Base-by-base conservation (phyloP, 495 filamentous ascomycete species). In the Daldinia childiae region DNA sequence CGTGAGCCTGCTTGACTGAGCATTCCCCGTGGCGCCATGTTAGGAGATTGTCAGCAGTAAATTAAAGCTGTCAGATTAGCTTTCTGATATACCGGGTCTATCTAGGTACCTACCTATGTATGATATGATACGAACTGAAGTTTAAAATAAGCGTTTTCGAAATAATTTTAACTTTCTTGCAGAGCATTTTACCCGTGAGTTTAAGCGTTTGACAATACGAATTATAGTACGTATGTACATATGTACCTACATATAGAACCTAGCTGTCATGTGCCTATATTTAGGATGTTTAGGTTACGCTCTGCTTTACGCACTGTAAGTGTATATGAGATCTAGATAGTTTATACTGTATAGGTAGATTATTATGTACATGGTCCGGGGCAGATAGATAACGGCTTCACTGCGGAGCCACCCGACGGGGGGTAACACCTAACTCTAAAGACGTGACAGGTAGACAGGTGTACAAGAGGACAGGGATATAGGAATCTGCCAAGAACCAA, bases 401-500 rank as follows among this genome's bases (percentile, higher is more conserved):
- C 8, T 30, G 41, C 66, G 60, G 66, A 64, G 60, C 41, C 15
- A 69, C 15, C 59, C 59, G 59, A 41, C 43, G 58, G 50, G 41
- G 41, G 51, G 24, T 38, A 21, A 3, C 34, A 60, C 54, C 59
- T 43, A 67, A 64, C 64, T 58, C 19, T 67, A 67, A 72, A 66
- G 41, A 56, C 6, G 32, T 32, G 60, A 63, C 56, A 64, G 50
- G 17, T 24, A 4, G 43, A 24, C 19, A 48, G 19, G 43, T 14
- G 12, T 11, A 14, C 34, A 36, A 36, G 34, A 1, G 3, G 9
- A 34, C 34, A 36, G 34, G 34, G 34, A 50, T 27, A 57, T n/a
- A 69, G 52, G 71, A 69, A 73, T 69, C 58, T 73, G 66, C 66
- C 66, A 73, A 69, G 71, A 62, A 55, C 4, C 12, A 21, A 62